Evolutionary conservation across 2,329 filamentous ascomycete genomes (phyloP), one percentile per base, ranked within the genome.

Genomic region (Lasiodiplodia theobromae): DNA sequence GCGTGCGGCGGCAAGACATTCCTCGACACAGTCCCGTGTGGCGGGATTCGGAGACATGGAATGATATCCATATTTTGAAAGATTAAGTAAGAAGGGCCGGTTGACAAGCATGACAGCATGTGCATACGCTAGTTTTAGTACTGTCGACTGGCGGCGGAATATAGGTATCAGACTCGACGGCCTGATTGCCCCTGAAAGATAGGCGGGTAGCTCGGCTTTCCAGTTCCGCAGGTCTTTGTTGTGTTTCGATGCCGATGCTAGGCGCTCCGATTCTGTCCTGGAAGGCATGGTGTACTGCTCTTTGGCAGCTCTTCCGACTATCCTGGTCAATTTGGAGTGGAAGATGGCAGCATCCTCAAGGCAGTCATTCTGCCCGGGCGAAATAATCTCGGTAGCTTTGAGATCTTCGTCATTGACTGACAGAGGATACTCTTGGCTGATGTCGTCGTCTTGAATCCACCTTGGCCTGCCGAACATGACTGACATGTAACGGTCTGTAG

Each of bases 401-500:
- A 90, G 84, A 37, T 88, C 83, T 47, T 87, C 84, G 69, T 90
- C 87, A 67, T 88, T 86, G 53, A 88, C 81, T 1, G 79, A 72
- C 18, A 82, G 82, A 0, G 88, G 88, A n/a, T 87, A 81, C 2
- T 85, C 83, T 68, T 90, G 88, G 65, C 90, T 88, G 58, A 89
- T 87, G 63, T 90, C 87, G 40, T 89, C 86, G 54, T 90, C 88
- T 60, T 88, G 87, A 31, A 89, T 86, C 16, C 88, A 82, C 8
- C 86, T 77, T 0, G 88, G 88, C 6, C 88, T 81, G 0, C 88
- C 88, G 37, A 90, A 84, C 21, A 89, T 86, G n/a, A 89, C 86
- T 28, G 87, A 86, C 1, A 91, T 78, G 68, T 90, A 90, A 63
- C 86, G 88, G 73, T 91, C 88, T 1, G 90, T 77, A 0, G 85